Percentiles rank a stretch among this genome's conserved stretches.
Evolutionary conservation across 192 early-diverging fungal species (phyloP).

Genomic region (Chytriomyces hyalinus): DNA sequence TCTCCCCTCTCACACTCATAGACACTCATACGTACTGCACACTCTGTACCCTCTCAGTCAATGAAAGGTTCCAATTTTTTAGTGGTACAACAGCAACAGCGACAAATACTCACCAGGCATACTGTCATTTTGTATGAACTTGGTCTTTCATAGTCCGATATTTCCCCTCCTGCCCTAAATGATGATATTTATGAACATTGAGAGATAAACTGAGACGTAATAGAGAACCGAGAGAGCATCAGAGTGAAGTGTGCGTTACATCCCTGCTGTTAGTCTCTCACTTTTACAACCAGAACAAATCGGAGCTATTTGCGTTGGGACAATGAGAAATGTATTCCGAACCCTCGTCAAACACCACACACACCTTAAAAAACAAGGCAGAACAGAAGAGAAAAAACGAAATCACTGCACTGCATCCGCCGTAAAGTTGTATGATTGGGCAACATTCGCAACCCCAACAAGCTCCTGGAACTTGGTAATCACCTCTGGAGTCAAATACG

Average conservation of each 20-base stretch:
- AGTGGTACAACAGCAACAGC: too few relatives aligned
- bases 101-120: too few relatives aligned
- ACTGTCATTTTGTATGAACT: too few relatives aligned
- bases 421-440: constrained; percentile 39
- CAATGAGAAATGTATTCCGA: neutral
- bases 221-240: neutral
- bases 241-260: too few relatives aligned
- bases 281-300: neutral
- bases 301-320: neutral
- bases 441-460: constrained; percentile 38
- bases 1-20: too few relatives aligned
- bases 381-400: neutral
- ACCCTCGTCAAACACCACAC: neutral
- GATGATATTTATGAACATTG: too few relatives aligned
- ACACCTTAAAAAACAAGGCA: neutral
- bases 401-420: constrained; percentile 22
- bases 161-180: too few relatives aligned
- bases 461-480: constrained; percentile 60
- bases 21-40: too few relatives aligned
- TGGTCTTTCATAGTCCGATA: too few relatives aligned
- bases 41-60: too few relatives aligned
- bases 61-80: too few relatives aligned
- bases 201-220: neutral
- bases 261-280: neutral
- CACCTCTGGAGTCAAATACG: constrained; percentile 68